These are phyloP conservation scores for Xylaria flabelliformis DNA, from an alignment of 495 filamentous ascomycete species.

Conservation along the genomic window DNA sequence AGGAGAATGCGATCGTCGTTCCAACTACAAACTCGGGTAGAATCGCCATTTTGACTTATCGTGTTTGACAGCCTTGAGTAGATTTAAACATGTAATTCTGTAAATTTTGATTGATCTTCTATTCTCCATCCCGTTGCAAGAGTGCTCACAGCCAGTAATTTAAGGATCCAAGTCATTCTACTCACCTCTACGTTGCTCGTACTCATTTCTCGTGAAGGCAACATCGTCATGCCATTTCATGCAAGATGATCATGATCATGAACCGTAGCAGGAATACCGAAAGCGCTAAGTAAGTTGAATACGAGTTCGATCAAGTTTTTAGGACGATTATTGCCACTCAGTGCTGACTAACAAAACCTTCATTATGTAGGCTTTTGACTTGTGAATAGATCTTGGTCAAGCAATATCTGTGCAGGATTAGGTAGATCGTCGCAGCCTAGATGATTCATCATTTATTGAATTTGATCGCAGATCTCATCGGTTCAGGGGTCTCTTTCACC, in stretches of 20 bases:
- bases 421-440: background rate
- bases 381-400: background rate
- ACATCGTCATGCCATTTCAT: background rate
- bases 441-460: background rate
- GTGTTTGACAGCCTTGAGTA: background rate
- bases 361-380: background rate
- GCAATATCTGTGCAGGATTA: background rate
- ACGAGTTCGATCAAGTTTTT: too few relatives aligned
- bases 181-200: background rate
- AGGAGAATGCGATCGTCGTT: constrained; percentile 49
- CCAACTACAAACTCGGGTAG: constrained; percentile 42
- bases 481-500: background rate
- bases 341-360: background rate
- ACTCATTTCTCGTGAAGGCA: background rate
- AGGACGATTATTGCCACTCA: background rate
- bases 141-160: constrained; percentile 8
- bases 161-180: background rate
- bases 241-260: background rate
- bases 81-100: background rate
- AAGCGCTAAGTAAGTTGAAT: background rate
- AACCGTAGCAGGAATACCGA: background rate
- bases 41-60: constrained; percentile 24
- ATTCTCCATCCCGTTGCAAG: background rate
- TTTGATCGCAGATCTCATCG: background rate
- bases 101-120: background rate